These are phyloP conservation scores for Rubia yunnanensis DNA, from an alignment of 257 asterid genomes.

Conservation along the genomic window DNA sequence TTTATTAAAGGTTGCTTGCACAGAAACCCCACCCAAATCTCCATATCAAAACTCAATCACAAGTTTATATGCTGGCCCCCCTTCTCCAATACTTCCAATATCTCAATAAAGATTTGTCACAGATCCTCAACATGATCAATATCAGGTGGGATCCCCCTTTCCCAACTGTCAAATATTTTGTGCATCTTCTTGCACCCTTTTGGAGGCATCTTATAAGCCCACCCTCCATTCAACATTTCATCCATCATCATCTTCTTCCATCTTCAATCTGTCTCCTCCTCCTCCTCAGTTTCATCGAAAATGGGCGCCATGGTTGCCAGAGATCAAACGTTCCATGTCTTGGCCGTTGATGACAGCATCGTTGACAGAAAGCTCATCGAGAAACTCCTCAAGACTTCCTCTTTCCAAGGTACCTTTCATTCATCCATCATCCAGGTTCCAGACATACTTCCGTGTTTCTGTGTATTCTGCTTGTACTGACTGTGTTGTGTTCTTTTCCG, in stretches of 20 bases:
- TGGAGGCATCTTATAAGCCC: not conserved
- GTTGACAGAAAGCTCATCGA: constrained; percentile 53
- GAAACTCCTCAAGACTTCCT: constrained; percentile 53
- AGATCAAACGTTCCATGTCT: constrained; percentile 22
- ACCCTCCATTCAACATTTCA: not conserved
- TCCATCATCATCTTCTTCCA: not conserved
- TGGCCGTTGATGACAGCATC: constrained; percentile 57
- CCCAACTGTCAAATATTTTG: constrained; percentile 16
- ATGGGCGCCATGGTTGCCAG: not conserved
- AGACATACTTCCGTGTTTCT: constrained; percentile 4
- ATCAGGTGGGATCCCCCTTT: constrained; percentile 18
- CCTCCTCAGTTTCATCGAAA: not conserved
- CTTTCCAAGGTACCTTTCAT: constrained; percentile 35
- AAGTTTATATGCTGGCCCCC: not conserved
- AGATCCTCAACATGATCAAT: not conserved
- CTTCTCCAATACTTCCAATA: not conserved
- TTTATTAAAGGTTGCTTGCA: no score
- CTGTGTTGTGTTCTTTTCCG: not conserved
- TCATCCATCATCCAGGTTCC: no score
- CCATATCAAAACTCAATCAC: not conserved
- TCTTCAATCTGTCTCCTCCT: not conserved
- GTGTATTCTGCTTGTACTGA: not conserved
- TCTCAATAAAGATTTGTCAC: not conserved
- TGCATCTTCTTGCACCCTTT: not conserved
- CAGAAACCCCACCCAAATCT: not conserved